A percentile compares a stretch with the other conserved stretches of the same genome.
These are phyloP conservation scores for Celoporthe dispersa DNA, from an alignment of 2,329 filamentous ascomycete species.

Conservation along the genomic window DNA sequence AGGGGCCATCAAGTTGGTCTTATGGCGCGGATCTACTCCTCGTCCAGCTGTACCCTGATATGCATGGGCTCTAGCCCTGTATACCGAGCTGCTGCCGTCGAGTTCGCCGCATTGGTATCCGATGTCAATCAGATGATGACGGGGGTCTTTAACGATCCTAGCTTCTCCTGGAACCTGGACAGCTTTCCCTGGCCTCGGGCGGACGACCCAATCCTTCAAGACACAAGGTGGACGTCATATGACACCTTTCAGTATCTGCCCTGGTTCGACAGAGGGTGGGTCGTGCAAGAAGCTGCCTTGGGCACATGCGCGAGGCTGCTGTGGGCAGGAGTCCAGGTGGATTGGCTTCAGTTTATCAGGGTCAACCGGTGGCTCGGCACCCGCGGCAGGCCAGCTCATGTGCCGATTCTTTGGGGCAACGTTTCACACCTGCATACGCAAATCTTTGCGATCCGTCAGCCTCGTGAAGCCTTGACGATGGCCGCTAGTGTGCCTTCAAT, in stretches of 20 bases:
- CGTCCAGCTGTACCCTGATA: neutral
- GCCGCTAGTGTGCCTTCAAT: fast-evolving
- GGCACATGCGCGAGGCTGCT: neutral
- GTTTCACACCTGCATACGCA: neutral
- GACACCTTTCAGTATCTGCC: neutral
- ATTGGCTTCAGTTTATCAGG: neutral
- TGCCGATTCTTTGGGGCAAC: fast-evolving
- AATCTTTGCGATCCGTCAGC: neutral
- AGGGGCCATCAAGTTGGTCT: neutral
- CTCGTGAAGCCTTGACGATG: neutral
- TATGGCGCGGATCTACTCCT: neutral
- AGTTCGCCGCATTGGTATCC: neutral
- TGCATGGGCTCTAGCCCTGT: neutral
- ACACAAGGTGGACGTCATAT: neutral
- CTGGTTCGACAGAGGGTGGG: neutral
- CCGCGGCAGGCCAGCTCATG: neutral
- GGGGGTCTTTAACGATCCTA: neutral
- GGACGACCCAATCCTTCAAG: neutral
- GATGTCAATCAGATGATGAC: neutral
- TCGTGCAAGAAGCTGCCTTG: neutral
- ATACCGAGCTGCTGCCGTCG: neutral
- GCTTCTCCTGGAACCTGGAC: neutral
- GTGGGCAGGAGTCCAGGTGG: neutral
- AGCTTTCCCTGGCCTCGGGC: neutral
- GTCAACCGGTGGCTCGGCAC: neutral